phyloP scores from a whole-genome alignment of 495 filamentous ascomycete species.

The Cryomyces antarcticus region DNA sequence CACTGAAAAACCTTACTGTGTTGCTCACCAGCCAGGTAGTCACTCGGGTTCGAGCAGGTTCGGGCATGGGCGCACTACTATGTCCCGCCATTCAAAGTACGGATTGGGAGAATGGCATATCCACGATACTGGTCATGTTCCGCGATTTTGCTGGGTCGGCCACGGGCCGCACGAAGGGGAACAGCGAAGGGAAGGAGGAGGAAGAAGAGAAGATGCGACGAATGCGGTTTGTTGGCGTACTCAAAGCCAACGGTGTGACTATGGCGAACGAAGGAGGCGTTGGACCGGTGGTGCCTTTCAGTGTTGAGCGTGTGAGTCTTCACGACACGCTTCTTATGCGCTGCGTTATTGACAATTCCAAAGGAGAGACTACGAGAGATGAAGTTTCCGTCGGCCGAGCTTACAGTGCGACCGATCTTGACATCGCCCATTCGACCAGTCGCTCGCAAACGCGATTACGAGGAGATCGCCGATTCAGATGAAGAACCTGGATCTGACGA shows the following conservation, averaged over 20 bases:
- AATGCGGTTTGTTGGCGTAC: slow-evolving; percentile 15
- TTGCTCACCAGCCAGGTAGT: slow-evolving; percentile 50
- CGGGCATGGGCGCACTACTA: slow-evolving; percentile 37
- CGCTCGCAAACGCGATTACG: slow-evolving; percentile 6
- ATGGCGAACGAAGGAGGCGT: slow-evolving; percentile 11
- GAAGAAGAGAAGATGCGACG: slow-evolving; percentile 11
- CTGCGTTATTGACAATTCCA: slow-evolving; percentile 4
- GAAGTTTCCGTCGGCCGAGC: neutral
- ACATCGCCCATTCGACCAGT: neutral
- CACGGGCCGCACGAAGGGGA: neutral
- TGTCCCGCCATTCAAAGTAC: slow-evolving; percentile 43
- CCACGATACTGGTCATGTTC: slow-evolving; percentile 48
- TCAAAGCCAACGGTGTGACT: slow-evolving; percentile 12
- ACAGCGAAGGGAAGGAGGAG: neutral
- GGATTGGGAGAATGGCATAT: slow-evolving; percentile 51
- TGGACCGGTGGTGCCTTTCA: slow-evolving; percentile 13
- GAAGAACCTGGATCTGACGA: slow-evolving; percentile 8
- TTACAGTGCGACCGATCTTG: neutral
- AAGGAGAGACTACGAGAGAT: neutral
- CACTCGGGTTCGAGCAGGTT: slow-evolving; percentile 39
- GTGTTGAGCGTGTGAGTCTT: slow-evolving; percentile 10
- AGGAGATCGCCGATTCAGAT: slow-evolving; percentile 14
- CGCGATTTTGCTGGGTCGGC: slow-evolving; percentile 31
- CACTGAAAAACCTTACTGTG: slow-evolving; percentile 43
- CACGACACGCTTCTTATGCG: no score